phyloP scores from a whole-genome alignment of 2,329 filamentous ascomycete species.

The Chrysosporium queenslandicum region DNA sequence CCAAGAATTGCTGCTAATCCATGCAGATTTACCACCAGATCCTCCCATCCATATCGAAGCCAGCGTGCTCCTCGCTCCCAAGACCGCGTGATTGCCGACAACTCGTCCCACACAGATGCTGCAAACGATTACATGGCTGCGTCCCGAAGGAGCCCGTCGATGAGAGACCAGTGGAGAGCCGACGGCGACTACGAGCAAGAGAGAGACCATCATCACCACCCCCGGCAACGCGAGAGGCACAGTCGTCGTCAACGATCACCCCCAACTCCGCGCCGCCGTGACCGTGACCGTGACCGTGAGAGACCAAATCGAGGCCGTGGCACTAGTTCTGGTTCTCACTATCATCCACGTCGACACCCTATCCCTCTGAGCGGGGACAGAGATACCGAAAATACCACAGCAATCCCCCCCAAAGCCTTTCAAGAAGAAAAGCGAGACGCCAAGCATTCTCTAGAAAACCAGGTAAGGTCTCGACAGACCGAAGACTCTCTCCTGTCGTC shows the following conservation, averaged over 20 bases:
- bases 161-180: constrained; percentile 44
- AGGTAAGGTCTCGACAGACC: constrained; percentile 22
- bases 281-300: constrained; percentile 22
- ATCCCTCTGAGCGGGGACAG: constrained; percentile 18
- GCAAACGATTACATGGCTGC: constrained; percentile 41
- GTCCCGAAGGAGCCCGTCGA: constrained; percentile 41
- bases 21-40: constrained; percentile 7
- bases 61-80: background rate
- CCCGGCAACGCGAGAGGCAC: constrained; percentile 18
- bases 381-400: constrained; percentile 20
- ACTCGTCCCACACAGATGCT: constrained; percentile 30
- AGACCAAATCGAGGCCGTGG: constrained; percentile 24
- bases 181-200: constrained; percentile 33
- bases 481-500: constrained; percentile 21
- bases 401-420: constrained; percentile 15
- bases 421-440: constrained; percentile 19
- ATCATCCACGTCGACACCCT: constrained; percentile 20
- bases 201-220: constrained; percentile 26
- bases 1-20: constrained; percentile 14
- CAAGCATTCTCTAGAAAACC: constrained; percentile 18
- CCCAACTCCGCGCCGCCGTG: constrained; percentile 25
- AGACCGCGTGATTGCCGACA: background rate
- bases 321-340: constrained; percentile 22
- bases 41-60: background rate
- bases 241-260: constrained; percentile 36